Percentiles rank a stretch among this genome's conserved stretches.
phyloP scores from a whole-genome alignment of 495 filamentous ascomycete species.

The Xylaria longipes region DNA sequence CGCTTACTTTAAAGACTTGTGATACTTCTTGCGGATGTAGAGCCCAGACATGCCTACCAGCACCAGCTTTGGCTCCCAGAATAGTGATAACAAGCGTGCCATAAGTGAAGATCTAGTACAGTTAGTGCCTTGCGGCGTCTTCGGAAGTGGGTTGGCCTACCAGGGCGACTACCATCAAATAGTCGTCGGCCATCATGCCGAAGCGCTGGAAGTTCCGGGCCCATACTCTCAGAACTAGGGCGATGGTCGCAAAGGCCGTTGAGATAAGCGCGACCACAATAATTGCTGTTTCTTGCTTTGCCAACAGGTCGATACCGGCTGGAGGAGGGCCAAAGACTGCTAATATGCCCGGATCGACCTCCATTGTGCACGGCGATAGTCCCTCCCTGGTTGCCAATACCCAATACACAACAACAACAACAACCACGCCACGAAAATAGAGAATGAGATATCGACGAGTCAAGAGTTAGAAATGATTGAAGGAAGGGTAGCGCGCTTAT shows the following conservation, averaged over 20 bases:
- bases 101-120: conserved; percentile 31
- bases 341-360: conserved; percentile 27
- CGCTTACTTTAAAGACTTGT: conserved; percentile 26
- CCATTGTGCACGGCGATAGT: conserved; percentile 16
- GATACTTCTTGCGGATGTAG: conserved; percentile 32
- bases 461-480: background rate
- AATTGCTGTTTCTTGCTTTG: conserved; percentile 38
- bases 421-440: conserved; percentile 18
- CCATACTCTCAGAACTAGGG: conserved; percentile 42
- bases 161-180: conserved; percentile 42
- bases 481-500: background rate
- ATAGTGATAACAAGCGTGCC: conserved; percentile 38
- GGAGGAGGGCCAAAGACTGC: conserved; percentile 40
- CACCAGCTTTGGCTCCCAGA: conserved; percentile 35
- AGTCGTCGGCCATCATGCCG: conserved; percentile 45
- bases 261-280: conserved; percentile 30
- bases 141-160: conserved; percentile 29
- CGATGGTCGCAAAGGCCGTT: conserved; percentile 38
- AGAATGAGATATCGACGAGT: conserved; percentile 28
- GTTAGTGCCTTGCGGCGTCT: conserved; percentile 24
- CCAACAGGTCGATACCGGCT: conserved; percentile 33
- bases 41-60: conserved; percentile 43
- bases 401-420: background rate
- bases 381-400: background rate
- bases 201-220: conserved; percentile 38